phyloP scores from a whole-genome alignment of 345 rosid genomes.

The Eutrema yunnanense region DNA sequence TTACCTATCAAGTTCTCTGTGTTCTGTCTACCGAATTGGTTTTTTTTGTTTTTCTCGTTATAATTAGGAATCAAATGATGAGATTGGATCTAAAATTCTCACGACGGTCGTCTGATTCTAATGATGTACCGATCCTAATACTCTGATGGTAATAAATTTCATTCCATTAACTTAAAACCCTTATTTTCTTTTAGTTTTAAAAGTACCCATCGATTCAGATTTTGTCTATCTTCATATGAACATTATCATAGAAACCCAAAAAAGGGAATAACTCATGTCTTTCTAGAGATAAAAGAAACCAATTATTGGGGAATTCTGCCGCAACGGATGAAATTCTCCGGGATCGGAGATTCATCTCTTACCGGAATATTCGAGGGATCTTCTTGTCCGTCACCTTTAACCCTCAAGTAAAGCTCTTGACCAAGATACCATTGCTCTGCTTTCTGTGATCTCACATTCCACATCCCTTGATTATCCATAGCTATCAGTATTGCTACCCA shows the following conservation, averaged over 20 bases:
- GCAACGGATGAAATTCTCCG: slow-evolving; percentile 52
- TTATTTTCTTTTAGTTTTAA: neutral
- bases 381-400: slow-evolving; percentile 56
- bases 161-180: neutral
- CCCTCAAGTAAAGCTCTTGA: slow-evolving; percentile 63
- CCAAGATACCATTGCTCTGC: slow-evolving; percentile 70
- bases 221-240: too few species aligned
- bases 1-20: too few species aligned
- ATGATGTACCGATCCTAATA: slow-evolving; percentile 17
- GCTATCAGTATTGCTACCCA: slow-evolving; percentile 63
- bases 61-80: neutral
- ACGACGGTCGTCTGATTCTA: slow-evolving; percentile 23
- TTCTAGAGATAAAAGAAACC: too few species aligned
- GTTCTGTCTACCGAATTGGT: too few species aligned
- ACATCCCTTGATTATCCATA: slow-evolving; percentile 89
- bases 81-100: slow-evolving; percentile 16
- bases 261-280: too few species aligned
- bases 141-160: neutral
- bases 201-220: neutral
- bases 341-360: slow-evolving; percentile 49
- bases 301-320: slow-evolving; percentile 30
- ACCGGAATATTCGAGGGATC: slow-evolving; percentile 32
- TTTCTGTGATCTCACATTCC: slow-evolving; percentile 82
- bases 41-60: neutral
- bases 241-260: too few species aligned